Evolutionary conservation across 768 basidiomycete genomes (phyloP).

Genomic region (Russula emetica): DNA sequence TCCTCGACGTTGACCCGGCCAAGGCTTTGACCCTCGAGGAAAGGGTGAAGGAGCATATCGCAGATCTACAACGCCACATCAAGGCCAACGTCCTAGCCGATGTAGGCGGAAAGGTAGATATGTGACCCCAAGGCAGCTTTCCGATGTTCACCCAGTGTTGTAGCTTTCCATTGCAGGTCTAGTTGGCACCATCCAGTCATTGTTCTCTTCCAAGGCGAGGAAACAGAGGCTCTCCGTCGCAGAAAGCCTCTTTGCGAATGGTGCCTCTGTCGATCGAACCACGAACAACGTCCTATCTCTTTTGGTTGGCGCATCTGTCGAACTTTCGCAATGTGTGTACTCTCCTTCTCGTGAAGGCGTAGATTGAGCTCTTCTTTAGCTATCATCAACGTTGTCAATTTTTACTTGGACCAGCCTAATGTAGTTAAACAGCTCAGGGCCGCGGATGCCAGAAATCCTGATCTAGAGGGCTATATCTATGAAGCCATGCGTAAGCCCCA

Average conservation of each 20-base stretch:
- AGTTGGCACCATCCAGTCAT: conserved; percentile 42
- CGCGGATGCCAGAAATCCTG: conserved; percentile 36
- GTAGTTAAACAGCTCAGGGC: conserved; percentile 37
- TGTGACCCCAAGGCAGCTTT: not conserved
- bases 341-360: not conserved
- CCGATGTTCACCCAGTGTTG: not conserved
- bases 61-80: conserved; percentile 54
- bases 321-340: conserved; percentile 59
- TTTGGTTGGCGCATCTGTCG: conserved; percentile 61
- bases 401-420: conserved; percentile 49
- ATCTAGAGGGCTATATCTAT: conserved; percentile 52
- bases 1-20: conserved; percentile 63
- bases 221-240: conserved; percentile 42
- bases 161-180: conserved; percentile 40
- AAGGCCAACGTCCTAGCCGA: conserved; percentile 44
- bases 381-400: conserved; percentile 60
- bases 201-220: conserved; percentile 47
- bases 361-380: conserved; percentile 38
- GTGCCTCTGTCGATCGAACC: conserved; percentile 54
- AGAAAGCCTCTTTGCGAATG: conserved; percentile 54
- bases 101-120: conserved; percentile 43
- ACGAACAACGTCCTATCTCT: conserved; percentile 69
- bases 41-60: conserved; percentile 49
- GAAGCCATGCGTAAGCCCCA: conserved; percentile 65
- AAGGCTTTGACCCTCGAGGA: conserved; percentile 53